A percentile compares a stretch with the other conserved stretches of the same genome.
Evolutionary conservation across 2,329 filamentous ascomycete genomes (phyloP).

Genomic region (Onygenales sp.): DNA sequence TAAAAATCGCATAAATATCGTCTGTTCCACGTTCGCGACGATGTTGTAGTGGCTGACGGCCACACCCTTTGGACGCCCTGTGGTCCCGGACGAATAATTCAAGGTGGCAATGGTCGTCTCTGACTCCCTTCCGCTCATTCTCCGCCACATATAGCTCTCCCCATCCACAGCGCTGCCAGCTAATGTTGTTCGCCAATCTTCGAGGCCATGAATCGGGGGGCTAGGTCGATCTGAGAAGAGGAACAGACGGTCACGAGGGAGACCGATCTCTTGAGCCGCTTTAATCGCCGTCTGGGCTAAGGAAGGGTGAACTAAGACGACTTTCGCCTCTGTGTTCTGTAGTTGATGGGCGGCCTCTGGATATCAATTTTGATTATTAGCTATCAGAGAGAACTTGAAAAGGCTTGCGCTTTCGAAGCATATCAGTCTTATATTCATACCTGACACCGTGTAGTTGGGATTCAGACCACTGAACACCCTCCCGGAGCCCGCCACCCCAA

Average conservation of each 20-base stretch:
- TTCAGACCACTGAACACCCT: slow-evolving; percentile 47
- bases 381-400: no score
- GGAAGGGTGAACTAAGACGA: slow-evolving; percentile 41
- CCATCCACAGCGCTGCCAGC: neutral
- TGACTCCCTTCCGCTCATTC: neutral
- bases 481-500: slow-evolving; percentile 45
- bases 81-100: slow-evolving; percentile 78
- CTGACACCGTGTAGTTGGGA: slow-evolving; percentile 38
- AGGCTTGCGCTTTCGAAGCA: no score
- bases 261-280: slow-evolving; percentile 14
- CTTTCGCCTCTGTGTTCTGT: slow-evolving; percentile 40
- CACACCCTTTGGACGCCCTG: slow-evolving; percentile 83
- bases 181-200: slow-evolving; percentile 12
- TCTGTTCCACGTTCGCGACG: slow-evolving; percentile 60
- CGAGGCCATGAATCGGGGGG: slow-evolving; percentile 9
- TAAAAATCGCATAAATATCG: slow-evolving; percentile 24
- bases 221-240: slow-evolving; percentile 13
- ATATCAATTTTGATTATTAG: neutral
- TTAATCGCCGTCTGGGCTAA: slow-evolving; percentile 36
- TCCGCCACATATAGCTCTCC: neutral
- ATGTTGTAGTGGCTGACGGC: slow-evolving; percentile 78
- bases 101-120: slow-evolving; percentile 31
- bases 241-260: slow-evolving; percentile 13
- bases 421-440: neutral
- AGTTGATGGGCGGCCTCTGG: slow-evolving; percentile 45